Base-by-base conservation (phyloP, 1,284 basidiomycete genomes). In the Mycena citricolor region DNA sequence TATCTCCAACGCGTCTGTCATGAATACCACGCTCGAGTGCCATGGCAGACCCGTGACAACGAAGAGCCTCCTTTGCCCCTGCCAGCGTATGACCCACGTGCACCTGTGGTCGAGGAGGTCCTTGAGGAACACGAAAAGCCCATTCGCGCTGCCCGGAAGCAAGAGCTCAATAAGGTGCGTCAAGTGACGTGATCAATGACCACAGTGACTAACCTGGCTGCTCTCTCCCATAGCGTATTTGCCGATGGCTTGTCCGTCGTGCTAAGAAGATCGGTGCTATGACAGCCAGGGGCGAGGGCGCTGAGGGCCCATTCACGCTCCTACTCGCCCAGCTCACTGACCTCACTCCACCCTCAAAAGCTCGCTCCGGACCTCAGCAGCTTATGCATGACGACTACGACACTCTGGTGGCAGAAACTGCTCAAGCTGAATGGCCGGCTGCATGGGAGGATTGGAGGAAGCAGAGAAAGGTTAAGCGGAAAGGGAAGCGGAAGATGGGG, bases 51-150 rank as follows among this genome's bases (percentile, higher is more conserved):
- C 11, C 12, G 4, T 5, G 39, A 48, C 31, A 4, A 26, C 11
- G 41, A 48, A n/a, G 46, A 48, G 30, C 46, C 46, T 1, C 34
- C 17, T 1, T 12, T 33, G 1, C 46, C 46, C 1, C 30, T 48
- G 1, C 28, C 40, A 8, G n/a, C 7, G 0, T 48, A 43, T 31
- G 46, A 48, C 23, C 34, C 37, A 0, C 1, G 1, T 4, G 29
- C 24, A 6, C 6, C 23, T 2, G 4, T 13, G 8, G 22, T 8
- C 4, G n/a, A 10, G 1, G 36, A 43, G 17, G 17, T 7, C 25
- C 17, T 37, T 4, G 5, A 22, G 8, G 23, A 38, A n/a, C 23
- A 23, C n/a, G 36, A 38, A 25, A 25, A 38, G n/a, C n/a, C n/a
- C n/a, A n/a, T n/a, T n/a, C n/a, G n/a, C n/a, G n/a, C n/a, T n/a